phyloP scores from a whole-genome alignment of 176 grass and related monocot genomes.

The Cenchrus fungigraminus region DNA sequence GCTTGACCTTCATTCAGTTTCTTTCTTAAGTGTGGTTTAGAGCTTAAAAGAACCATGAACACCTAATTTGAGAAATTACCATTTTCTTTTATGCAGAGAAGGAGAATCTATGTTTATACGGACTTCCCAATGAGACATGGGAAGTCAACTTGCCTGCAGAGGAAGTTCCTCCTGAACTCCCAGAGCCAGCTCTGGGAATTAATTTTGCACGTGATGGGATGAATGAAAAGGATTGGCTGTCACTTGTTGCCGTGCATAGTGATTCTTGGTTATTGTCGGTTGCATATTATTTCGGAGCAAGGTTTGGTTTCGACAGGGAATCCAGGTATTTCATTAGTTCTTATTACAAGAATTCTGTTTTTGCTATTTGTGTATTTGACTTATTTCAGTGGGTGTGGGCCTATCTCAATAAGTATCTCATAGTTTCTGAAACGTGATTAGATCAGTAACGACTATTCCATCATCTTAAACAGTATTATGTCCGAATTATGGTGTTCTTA shows the following conservation, averaged over 20 bases:
- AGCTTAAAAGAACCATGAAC: neutral
- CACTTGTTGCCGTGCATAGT: conserved; percentile 69
- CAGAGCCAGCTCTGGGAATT: conserved; percentile 71
- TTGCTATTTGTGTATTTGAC: neutral
- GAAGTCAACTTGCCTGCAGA: conserved; percentile 74
- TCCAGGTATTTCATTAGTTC: conserved; percentile 55
- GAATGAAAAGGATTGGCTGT: conserved; percentile 70
- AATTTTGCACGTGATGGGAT: conserved; percentile 74
- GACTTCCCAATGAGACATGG: conserved; percentile 70
- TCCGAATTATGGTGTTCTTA: neutral
- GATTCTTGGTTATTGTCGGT: conserved; percentile 76
- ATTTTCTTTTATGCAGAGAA: conserved; percentile 44
- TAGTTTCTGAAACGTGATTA: neutral
- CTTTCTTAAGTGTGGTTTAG: neutral
- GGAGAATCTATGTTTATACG: conserved; percentile 78
- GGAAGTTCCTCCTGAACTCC: conserved; percentile 75
- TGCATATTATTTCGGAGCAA: conserved; percentile 79
- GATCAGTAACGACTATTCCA: neutral
- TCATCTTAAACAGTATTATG: neutral
- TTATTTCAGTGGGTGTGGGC: neutral
- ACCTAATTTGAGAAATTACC: neutral
- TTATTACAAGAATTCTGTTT: conserved; percentile 11
- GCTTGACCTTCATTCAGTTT: neutral
- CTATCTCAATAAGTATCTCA: neutral
- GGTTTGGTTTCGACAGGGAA: conserved; percentile 72